These are phyloP conservation scores for Medicago lupulina DNA, from an alignment of 306 rosid genomes.

Conservation along the genomic window DNA sequence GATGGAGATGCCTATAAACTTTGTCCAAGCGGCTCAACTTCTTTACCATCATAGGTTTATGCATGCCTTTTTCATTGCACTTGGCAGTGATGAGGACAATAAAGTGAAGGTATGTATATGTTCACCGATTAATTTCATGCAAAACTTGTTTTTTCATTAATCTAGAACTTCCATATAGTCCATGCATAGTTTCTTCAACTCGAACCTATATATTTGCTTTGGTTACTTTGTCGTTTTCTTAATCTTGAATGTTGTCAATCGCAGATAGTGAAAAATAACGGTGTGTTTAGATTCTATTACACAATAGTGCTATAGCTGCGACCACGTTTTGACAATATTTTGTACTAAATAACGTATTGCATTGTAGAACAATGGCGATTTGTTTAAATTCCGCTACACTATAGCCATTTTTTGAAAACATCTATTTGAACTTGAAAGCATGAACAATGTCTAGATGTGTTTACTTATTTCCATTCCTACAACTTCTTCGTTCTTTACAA, in stretches of 20 bases:
- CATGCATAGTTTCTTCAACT: neutral
- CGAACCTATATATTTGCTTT: neutral
- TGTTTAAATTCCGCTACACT: no score
- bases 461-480: neutral
- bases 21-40: constrained; percentile 45
- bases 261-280: neutral
- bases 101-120: constrained; percentile 46
- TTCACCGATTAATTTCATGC: neutral
- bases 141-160: neutral
- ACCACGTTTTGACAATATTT: neutral
- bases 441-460: neutral
- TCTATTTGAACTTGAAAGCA: neutral
- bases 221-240: neutral
- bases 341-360: neutral
- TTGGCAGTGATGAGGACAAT: constrained; percentile 38
- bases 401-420: no score
- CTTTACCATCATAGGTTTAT: constrained; percentile 47
- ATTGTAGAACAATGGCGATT: neutral
- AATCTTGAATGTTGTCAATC: neutral
- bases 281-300: neutral
- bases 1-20: constrained; percentile 47
- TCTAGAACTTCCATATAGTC: neutral
- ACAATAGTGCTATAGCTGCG: neutral
- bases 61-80: constrained; percentile 49
- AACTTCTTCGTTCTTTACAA: neutral